phyloP scores from a whole-genome alignment of 116 monocot genomes.

The Trichopus zeylanicus region DNA sequence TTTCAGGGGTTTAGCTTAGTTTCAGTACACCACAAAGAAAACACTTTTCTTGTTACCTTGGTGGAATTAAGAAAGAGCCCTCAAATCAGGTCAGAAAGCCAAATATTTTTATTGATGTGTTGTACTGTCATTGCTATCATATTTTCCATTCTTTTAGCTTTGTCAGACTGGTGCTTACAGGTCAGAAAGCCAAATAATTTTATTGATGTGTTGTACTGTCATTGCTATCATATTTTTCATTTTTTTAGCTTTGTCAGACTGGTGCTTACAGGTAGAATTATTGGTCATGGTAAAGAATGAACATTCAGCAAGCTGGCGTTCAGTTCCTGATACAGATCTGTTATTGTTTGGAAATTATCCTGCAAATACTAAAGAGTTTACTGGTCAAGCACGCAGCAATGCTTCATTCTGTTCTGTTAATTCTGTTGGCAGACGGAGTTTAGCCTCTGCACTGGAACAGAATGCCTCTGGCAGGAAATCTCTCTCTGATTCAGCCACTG shows the following conservation, averaged over 20 bases:
- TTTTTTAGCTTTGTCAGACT: background rate
- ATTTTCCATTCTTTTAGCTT: too few species aligned
- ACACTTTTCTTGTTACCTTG: constrained; percentile 78
- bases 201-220: background rate
- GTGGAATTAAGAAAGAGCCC: constrained; percentile 86
- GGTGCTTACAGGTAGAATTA: constrained; percentile 67
- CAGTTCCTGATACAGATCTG: constrained; percentile 47
- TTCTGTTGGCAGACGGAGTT: constrained; percentile 32
- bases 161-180: too few species aligned
- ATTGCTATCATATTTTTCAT: background rate
- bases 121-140: background rate
- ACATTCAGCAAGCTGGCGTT: constrained; percentile 59
- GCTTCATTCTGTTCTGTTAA: constrained; percentile 17
- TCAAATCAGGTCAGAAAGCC: constrained; percentile 59
- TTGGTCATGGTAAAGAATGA: constrained; percentile 63
- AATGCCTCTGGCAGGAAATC: constrained; percentile 72
- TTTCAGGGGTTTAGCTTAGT: constrained; percentile 85
- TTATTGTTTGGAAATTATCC: constrained; percentile 36
- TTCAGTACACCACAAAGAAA: constrained; percentile 64
- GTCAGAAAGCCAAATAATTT: constrained; percentile 15
- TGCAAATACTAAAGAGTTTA: constrained; percentile 31
- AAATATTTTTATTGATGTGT: background rate
- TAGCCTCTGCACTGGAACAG: constrained; percentile 50
- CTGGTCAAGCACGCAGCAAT: constrained; percentile 28
- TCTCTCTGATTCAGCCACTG: constrained; percentile 57